Evolutionary conservation across 768 basidiomycete genomes (phyloP).

Genomic region (Strobilomyces dryophilus): DNA sequence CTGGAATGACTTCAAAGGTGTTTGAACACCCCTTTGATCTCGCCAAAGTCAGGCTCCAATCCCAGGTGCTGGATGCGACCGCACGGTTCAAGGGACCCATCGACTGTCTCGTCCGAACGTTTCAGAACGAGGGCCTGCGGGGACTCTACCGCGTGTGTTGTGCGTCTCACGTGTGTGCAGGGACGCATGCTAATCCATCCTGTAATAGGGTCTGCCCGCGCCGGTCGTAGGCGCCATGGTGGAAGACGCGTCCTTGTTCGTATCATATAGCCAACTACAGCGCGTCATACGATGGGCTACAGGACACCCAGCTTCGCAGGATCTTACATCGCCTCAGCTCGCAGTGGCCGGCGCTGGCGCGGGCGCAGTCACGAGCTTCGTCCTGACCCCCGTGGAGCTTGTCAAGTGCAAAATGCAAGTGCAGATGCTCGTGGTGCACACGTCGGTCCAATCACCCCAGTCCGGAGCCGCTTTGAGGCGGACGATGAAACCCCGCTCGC

Average conservation of each 20-base stretch:
- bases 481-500: conserved; percentile 19
- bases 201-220: conserved; percentile 77
- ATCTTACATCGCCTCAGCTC: conserved; percentile 64
- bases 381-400: conserved; percentile 90
- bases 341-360: conserved; percentile 83
- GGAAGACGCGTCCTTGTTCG: conserved; percentile 86
- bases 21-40: conserved; percentile 96
- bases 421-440: conserved; percentile 60
- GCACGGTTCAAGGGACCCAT: conserved; percentile 78
- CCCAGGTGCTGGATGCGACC: conserved; percentile 74
- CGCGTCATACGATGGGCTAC: conserved; percentile 46
- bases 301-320: conserved; percentile 32
- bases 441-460: conserved; percentile 11
- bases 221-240: conserved; percentile 90
- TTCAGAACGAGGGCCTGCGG: conserved; percentile 71
- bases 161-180: background rate
- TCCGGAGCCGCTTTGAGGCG: conserved; percentile 13
- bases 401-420: conserved; percentile 99
- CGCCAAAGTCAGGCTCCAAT: conserved; percentile 90
- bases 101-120: conserved; percentile 84
- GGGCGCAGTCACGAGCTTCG: conserved; percentile 80
- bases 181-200: background rate
- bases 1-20: conserved; percentile 81
- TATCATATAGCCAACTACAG: conserved; percentile 79
- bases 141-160: conserved; percentile 82